Conservation (phyloP, 495 filamentous ascomycete species). For the Tuber umbilicatum region DNA sequence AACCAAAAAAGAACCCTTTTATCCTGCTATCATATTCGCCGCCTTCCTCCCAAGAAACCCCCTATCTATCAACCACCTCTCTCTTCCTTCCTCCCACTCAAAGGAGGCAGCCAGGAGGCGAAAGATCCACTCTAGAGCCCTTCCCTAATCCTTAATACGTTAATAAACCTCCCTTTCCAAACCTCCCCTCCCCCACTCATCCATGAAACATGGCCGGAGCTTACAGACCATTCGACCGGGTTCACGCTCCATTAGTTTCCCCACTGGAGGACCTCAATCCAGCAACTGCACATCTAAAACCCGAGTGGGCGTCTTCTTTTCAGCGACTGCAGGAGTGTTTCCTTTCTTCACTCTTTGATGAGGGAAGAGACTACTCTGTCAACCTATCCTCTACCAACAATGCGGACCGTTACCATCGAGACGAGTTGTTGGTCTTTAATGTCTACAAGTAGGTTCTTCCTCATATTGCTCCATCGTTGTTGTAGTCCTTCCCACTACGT, state of each 20-base stretch:
- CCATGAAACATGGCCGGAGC: constrained; percentile 27
- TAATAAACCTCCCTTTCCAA: neutral
- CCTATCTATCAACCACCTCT: neutral
- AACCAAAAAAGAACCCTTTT: neutral
- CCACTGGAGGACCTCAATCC: constrained; percentile 31
- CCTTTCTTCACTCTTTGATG: constrained; percentile 10
- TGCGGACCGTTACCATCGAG: neutral
- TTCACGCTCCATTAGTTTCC: constrained; percentile 22
- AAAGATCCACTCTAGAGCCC: neutral
- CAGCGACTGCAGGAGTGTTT: constrained; percentile 19
- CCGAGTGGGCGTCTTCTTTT: constrained; percentile 26
- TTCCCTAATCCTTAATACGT: neutral
- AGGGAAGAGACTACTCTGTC: constrained; percentile 10
- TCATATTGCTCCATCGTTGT: neutral
- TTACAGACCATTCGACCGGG: constrained; percentile 30
- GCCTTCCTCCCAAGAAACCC: neutral
- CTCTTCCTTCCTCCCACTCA: neutral
- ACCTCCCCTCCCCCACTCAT: neutral
- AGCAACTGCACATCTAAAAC: constrained; percentile 22
- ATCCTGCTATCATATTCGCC: neutral
- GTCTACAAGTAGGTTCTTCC: constrained; percentile 22
- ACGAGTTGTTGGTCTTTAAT: constrained; percentile 30
- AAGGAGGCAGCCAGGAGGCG: neutral
- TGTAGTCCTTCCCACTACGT: too few relatives aligned
- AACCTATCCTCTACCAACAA: neutral